Percentiles rank a stretch among this genome's conserved stretches.
Evolutionary conservation across 1,284 basidiomycete species (phyloP).

Genomic region (Trametes polyzona): DNA sequence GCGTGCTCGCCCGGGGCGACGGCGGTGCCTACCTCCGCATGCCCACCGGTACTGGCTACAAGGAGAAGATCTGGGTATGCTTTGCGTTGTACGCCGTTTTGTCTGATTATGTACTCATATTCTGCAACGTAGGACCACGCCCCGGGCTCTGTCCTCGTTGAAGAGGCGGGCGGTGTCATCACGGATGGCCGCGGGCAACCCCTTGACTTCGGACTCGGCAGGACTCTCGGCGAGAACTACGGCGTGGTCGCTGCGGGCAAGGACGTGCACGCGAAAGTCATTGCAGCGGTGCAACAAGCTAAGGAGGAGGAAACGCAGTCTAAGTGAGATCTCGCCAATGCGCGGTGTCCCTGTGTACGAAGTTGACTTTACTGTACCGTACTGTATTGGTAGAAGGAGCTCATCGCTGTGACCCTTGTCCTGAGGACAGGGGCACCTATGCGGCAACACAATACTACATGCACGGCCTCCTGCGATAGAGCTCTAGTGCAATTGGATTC

Average conservation of each 20-base stretch:
- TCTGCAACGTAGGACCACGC: conserved; percentile 78
- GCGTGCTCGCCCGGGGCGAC: conserved; percentile 85
- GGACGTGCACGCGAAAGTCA: conserved; percentile 66
- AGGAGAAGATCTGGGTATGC: conserved; percentile 57
- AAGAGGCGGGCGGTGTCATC: conserved; percentile 89
- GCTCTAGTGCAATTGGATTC: no score
- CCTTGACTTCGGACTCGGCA: conserved; percentile 87
- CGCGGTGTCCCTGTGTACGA: background rate
- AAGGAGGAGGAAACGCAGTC: conserved; percentile 45
- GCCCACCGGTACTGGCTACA: conserved; percentile 64
- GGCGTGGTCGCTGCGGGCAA: conserved; percentile 85
- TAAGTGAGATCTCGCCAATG: background rate
- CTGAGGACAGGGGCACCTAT: no score
- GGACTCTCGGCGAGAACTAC: conserved; percentile 86
- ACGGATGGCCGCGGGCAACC: conserved; percentile 81
- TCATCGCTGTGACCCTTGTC: no score
- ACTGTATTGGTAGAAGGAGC: no score
- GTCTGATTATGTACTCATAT: background rate
- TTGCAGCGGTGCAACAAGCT: conserved; percentile 78
- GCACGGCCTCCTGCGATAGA: no score
- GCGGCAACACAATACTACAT: no score
- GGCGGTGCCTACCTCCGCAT: conserved; percentile 91
- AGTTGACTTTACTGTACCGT: background rate
- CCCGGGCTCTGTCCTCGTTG: conserved; percentile 82
- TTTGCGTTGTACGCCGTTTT: conserved; percentile 30